Evolutionary conservation across 2,329 filamentous ascomycete species (phyloP).

Genomic region (Aureobasidium vineae): DNA sequence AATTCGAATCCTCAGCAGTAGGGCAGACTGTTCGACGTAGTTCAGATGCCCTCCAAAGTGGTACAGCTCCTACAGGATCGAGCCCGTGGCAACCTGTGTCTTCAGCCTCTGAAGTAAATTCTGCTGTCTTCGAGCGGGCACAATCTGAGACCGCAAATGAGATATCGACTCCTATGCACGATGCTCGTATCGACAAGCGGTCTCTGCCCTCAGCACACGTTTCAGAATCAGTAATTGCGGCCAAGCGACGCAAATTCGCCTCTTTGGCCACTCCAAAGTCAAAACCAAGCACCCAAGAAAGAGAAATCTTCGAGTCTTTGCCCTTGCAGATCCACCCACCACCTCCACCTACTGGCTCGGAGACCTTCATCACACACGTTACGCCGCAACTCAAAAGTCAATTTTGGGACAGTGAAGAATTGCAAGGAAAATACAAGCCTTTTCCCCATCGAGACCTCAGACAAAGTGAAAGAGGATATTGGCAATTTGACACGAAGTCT

Average conservation of each 20-base stretch:
- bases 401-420: constrained; percentile 30
- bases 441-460: constrained; percentile 41
- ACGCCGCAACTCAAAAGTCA: constrained; percentile 35
- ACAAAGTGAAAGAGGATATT: constrained; percentile 72
- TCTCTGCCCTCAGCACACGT: background rate
- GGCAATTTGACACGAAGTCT: constrained; percentile 60
- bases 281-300: constrained; percentile 1
- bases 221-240: background rate
- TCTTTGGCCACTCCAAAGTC: constrained; percentile 10
- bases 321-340: constrained; percentile 31
- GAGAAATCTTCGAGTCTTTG: background rate
- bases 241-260: constrained; percentile 4
- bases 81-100: background rate
- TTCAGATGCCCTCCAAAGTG: background rate
- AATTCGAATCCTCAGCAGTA: background rate
- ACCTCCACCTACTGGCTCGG: constrained; percentile 30
- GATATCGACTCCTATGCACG: background rate
- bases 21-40: background rate
- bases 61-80: background rate
- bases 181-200: background rate
- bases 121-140: background rate
- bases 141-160: background rate
- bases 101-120: background rate
- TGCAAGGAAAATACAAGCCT: constrained; percentile 10
- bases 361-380: constrained; percentile 35